Evolutionary conservation across 2,329 filamentous ascomycete genomes (phyloP), one percentile per base, ranked within the genome.

Genomic region (Microdochium paspali): DNA sequence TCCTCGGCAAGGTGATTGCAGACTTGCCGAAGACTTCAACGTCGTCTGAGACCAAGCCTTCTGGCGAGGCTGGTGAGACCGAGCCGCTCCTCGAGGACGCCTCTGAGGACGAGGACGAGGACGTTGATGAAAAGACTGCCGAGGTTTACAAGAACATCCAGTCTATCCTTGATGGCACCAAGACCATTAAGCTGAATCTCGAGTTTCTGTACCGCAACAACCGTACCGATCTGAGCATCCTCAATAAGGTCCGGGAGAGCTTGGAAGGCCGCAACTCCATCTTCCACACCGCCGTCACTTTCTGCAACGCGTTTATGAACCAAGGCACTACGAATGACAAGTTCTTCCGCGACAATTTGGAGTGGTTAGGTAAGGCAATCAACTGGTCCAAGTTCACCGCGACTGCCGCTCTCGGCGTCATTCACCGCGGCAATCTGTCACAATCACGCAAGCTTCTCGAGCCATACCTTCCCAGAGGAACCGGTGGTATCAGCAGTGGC

Each of bases 341-440:
- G 61, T 98, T 98, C 71, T 97, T 98, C 80, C 81, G 94, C 7
- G 90, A 97, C 61, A 98, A 98, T 63, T 70, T 98, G 23, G 93
- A 98, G 55, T 98, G 93, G 93, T 72, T 98, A 3, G 90, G 91
- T 51, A 98, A 97, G 73, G 93, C 93, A 24, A 90, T 97, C 44
- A 98, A 98, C 71, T 98, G 93, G 93, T 96, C 90, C 51, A 98
- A 98, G 65, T 98, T 98, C 65, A 96, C 93, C 1, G 93, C 93
- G 13, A 98, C 93, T 4, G 93, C 93, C 48, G 93, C 93, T 7
- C 74, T 98, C 5, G 93, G 93, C 65, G 93, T 97, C 46, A 96
- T 98, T 53, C 93, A 98, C 66, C 85, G 90, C 43, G 93, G 93
- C 48, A 98, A 98, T 66, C 75, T 98, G 50, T 87, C 85, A 23